Percentiles rank a stretch among this genome's conserved stretches.
phyloP scores from a whole-genome alignment of 164 flowering plant genomes.

The Vitis amurensis region DNA sequence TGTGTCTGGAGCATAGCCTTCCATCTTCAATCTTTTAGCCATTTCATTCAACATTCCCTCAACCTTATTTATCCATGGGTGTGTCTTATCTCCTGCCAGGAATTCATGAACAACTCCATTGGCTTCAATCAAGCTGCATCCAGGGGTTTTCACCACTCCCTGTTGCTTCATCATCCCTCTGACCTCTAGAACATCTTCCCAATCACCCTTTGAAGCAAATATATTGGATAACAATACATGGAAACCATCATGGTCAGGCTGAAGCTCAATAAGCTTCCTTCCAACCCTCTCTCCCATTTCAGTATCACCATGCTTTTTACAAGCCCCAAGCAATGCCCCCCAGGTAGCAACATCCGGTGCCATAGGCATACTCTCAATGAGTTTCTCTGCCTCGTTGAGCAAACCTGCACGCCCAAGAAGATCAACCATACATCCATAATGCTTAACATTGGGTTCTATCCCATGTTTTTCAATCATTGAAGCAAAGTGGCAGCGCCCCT shows the following conservation, averaged over 20 bases:
- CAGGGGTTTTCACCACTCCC: slow-evolving; percentile 42
- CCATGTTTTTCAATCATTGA: slow-evolving; percentile 38
- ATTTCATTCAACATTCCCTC: slow-evolving; percentile 32
- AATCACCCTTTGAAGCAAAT: slow-evolving; percentile 41
- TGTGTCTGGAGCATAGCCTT: slow-evolving; percentile 41
- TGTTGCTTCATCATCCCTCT: slow-evolving; percentile 36
- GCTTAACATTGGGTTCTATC: slow-evolving; percentile 46
- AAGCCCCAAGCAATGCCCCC: slow-evolving; percentile 56
- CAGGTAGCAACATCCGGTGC: slow-evolving; percentile 46
- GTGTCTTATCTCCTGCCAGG: slow-evolving; percentile 40
- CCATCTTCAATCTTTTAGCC: slow-evolving; percentile 27
- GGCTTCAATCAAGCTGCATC: slow-evolving; percentile 44
- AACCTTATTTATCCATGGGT: slow-evolving; percentile 31
- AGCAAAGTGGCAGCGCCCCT: slow-evolving; percentile 35
- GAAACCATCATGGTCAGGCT: slow-evolving; percentile 49
- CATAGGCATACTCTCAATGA: slow-evolving; percentile 41
- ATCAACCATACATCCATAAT: slow-evolving; percentile 56
- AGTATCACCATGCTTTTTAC: slow-evolving; percentile 32
- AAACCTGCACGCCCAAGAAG: slow-evolving; percentile 50
- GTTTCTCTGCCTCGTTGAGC: slow-evolving; percentile 46
- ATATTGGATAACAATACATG: slow-evolving; percentile 46
- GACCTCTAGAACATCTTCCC: slow-evolving; percentile 38
- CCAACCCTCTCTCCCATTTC: slow-evolving; percentile 44
- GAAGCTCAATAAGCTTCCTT: slow-evolving; percentile 39
- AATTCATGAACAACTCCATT: slow-evolving; percentile 41